phyloP scores from a whole-genome alignment of 2,329 filamentous ascomycete species.

The Calonectria naviculata region DNA sequence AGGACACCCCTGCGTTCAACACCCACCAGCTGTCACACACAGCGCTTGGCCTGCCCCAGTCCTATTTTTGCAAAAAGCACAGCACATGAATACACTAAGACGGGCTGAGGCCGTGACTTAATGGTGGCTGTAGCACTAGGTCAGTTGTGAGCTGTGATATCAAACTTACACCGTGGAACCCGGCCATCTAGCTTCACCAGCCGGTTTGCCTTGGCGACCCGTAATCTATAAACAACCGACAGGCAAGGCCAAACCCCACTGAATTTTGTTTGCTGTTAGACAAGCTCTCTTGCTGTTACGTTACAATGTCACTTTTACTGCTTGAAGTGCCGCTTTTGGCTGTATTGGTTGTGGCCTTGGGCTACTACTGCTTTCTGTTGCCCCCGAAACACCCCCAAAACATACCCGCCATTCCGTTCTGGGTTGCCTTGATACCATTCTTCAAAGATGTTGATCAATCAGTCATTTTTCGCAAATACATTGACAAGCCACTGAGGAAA shows the following conservation, averaged over 20 bases:
- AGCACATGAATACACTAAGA: not conserved
- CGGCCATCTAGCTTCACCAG: not conserved
- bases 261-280: not conserved
- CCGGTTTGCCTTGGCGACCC: not conserved
- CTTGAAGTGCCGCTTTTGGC: not conserved
- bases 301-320: not conserved
- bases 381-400: not conserved
- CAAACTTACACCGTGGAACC: not conserved
- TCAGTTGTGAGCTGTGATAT: not conserved
- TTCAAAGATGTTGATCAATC: slow-evolving; percentile 3
- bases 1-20: not conserved
- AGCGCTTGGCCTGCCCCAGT: not conserved
- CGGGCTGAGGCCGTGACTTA: not conserved
- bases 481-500: not conserved
- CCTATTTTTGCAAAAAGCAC: not conserved
- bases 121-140: not conserved
- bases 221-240: not conserved
- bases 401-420: not conserved
- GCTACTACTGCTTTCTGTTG: not conserved
- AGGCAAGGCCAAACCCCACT: too few relatives aligned
- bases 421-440: not conserved
- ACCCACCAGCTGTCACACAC: not conserved
- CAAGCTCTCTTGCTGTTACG: not conserved
- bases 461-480: not conserved
- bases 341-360: not conserved